These are phyloP conservation scores for Sphaerobolus stellatus DNA, from an alignment of 1,284 basidiomycete genomes.

Conservation along the genomic window DNA sequence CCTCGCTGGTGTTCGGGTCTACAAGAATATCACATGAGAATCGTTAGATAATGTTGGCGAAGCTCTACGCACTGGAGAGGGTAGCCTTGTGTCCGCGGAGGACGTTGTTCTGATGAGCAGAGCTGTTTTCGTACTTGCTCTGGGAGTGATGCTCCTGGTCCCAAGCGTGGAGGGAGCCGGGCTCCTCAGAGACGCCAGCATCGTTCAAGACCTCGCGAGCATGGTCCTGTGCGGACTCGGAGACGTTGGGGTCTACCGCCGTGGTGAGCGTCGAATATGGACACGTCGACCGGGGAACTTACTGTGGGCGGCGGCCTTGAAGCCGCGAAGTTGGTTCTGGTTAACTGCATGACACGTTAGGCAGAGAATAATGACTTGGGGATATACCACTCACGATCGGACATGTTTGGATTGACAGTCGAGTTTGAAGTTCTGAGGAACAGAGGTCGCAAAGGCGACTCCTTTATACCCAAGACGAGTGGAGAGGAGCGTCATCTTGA, in stretches of 20 bases:
- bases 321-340: conserved; percentile 1
- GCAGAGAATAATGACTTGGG: background rate
- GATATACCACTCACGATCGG: background rate
- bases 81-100: conserved; percentile 6
- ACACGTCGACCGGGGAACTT: background rate
- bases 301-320: conserved; percentile 6
- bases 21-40: background rate
- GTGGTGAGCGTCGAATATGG: background rate
- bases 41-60: background rate
- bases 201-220: background rate
- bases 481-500: background rate
- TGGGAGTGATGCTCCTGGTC: background rate
- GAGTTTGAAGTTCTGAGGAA: background rate
- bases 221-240: background rate
- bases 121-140: background rate
- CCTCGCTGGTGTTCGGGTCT: background rate
- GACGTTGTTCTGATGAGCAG: background rate
- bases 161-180: background rate
- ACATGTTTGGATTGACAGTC: background rate
- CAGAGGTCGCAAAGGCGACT: background rate
- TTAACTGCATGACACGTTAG: background rate
- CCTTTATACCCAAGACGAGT: background rate
- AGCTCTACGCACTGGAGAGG: background rate
- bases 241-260: conserved; percentile 1
- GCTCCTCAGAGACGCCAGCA: background rate